Evolutionary conservation across 2,329 filamentous ascomycete genomes (phyloP).

Genomic region (Penicillium italicum): DNA sequence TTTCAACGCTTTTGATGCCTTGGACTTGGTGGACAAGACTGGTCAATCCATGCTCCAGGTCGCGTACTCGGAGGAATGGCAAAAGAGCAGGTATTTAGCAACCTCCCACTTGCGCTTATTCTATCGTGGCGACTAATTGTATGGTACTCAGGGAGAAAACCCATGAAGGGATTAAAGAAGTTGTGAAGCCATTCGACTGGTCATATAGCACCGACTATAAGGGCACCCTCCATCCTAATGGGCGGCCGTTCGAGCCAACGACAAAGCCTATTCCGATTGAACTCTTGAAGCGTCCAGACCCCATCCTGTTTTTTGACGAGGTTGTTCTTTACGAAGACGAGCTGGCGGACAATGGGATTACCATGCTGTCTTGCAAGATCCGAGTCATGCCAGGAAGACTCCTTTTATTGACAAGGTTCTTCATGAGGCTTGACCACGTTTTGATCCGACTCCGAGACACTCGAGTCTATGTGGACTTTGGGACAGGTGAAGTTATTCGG

Average conservation of each 20-base stretch:
- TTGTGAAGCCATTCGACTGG: slow-evolving; percentile 97
- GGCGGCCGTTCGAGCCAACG: slow-evolving; percentile 43
- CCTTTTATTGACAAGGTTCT: slow-evolving; percentile 79
- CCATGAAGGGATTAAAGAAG: slow-evolving; percentile 81
- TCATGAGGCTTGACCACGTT: slow-evolving; percentile 90
- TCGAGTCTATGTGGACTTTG: slow-evolving; percentile 86
- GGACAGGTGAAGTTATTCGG: slow-evolving; percentile 70
- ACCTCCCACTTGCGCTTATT: background rate
- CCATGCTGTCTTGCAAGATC: slow-evolving; percentile 83
- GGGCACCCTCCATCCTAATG: slow-evolving; percentile 57
- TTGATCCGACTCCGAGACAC: slow-evolving; percentile 85
- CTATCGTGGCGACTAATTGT: slow-evolving; percentile 37
- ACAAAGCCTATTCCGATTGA: slow-evolving; percentile 72
- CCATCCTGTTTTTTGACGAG: slow-evolving; percentile 94
- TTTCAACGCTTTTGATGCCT: slow-evolving; percentile 82
- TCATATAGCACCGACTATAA: slow-evolving; percentile 88
- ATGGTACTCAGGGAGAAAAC: slow-evolving; percentile 62
- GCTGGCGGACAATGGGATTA: slow-evolving; percentile 94
- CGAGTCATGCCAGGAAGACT: slow-evolving; percentile 88
- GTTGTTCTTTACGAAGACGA: slow-evolving; percentile 97
- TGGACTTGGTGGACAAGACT: slow-evolving; percentile 92
- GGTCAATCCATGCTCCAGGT: slow-evolving; percentile 88
- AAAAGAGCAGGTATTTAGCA: slow-evolving; percentile 55
- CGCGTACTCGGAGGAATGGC: slow-evolving; percentile 87
- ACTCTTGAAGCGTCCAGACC: slow-evolving; percentile 81